Evolutionary conservation across 176 grass and related monocot species (phyloP).

Genomic region (Hordeum marinum): DNA sequence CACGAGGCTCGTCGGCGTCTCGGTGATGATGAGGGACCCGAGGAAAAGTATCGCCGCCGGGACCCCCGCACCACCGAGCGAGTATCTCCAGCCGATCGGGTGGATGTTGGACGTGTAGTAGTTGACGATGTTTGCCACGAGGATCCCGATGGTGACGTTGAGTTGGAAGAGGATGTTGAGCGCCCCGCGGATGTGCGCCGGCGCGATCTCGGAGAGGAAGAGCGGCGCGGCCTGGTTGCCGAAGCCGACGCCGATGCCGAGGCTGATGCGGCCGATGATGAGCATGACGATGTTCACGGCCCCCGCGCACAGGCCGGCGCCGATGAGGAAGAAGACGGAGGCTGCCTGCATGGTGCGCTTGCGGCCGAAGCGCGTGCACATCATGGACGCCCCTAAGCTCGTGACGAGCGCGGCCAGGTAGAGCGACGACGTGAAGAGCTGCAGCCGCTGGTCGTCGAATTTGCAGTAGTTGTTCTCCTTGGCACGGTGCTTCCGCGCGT

Average conservation of each 20-base stretch:
- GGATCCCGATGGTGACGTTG: neutral
- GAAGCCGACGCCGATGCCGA: neutral
- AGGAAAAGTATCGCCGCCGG: neutral
- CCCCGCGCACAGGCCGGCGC: neutral
- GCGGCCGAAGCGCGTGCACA: neutral
- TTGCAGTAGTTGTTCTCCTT: neutral
- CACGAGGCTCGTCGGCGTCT: neutral
- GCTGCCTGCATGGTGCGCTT: neutral
- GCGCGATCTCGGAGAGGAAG: neutral
- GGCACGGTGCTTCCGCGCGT: neutral
- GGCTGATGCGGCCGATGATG: neutral
- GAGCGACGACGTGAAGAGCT: neutral
- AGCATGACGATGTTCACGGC: neutral
- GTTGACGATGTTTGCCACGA: neutral
- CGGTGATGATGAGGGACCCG: neutral
- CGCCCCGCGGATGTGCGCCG: neutral
- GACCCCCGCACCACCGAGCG: neutral
- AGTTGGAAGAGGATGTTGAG: neutral
- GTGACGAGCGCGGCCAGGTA: neutral
- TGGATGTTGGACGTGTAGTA: neutral
- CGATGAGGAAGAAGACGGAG: neutral
- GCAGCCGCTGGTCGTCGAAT: neutral
- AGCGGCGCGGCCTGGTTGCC: neutral
- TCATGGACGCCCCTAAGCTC: neutral
- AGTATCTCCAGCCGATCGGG: neutral